Evolutionary conservation across 83 land plant genomes (phyloP).

Genomic region (Thuja plicata): DNA sequence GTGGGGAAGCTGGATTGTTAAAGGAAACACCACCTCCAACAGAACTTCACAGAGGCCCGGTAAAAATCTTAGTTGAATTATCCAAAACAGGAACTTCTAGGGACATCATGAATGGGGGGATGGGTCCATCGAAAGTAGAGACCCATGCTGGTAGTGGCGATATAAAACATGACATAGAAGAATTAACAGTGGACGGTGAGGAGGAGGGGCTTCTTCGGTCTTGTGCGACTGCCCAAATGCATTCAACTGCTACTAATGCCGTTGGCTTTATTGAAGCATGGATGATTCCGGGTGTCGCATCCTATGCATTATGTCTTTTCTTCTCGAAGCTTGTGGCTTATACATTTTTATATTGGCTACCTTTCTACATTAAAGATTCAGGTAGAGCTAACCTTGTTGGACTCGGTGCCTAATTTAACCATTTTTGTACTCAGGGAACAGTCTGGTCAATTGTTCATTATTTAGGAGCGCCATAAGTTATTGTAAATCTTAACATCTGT

Average conservation of each 20-base stretch:
- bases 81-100: background rate
- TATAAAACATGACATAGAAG: background rate
- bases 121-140: background rate
- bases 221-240: background rate
- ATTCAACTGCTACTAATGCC: conserved; percentile 20
- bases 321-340: conserved; percentile 94
- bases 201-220: background rate
- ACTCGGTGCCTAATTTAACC: background rate
- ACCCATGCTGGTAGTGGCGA: background rate
- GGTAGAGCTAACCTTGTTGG: conserved; percentile 31
- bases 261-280: conserved; percentile 85
- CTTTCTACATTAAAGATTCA: conserved; percentile 82
- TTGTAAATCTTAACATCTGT: background rate
- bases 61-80: conserved; percentile 7
- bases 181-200: conserved; percentile 1
- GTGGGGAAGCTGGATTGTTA: background rate
- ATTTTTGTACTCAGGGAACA: background rate
- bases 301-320: conserved; percentile 80
- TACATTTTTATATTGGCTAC: conserved; percentile 87
- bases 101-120: background rate
- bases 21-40: background rate
- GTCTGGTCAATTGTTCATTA: background rate
- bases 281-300: conserved; percentile 78
- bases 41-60: background rate
- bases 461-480: background rate